Percentiles rank a stretch among this genome's conserved stretches.
Conservation (phyloP, 768 basidiomycete species). For the Cystobasidium tubakii region DNA sequence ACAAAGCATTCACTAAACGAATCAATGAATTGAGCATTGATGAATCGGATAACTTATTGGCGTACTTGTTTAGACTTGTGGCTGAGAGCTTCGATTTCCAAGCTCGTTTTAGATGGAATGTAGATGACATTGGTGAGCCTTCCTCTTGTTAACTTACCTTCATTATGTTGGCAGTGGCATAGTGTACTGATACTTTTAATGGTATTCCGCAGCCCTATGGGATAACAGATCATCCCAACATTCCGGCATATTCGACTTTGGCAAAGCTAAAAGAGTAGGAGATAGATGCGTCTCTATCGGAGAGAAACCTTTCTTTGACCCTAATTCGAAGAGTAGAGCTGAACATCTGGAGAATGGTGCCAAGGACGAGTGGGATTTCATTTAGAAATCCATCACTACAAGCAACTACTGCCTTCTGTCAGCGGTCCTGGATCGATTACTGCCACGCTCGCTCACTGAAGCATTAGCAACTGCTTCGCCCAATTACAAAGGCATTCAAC, state of each 20-base stretch:
- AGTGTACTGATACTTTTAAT: too few relatives aligned
- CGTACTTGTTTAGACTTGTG: slow-evolving; percentile 48
- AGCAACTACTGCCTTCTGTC: background rate
- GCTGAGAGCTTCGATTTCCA: slow-evolving; percentile 48
- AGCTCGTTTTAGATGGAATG: slow-evolving; percentile 44
- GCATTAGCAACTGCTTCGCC: too few relatives aligned
- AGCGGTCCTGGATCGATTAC: too few relatives aligned
- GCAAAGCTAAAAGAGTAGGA: slow-evolving; percentile 17
- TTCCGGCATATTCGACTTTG: slow-evolving; percentile 34
- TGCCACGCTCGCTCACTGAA: too few relatives aligned
- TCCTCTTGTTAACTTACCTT: background rate
- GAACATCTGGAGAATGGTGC: background rate
- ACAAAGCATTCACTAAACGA: slow-evolving; percentile 40
- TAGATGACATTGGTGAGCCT: slow-evolving; percentile 23
- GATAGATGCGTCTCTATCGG: slow-evolving; percentile 26
- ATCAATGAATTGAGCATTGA: slow-evolving; percentile 38
- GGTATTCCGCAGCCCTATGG: slow-evolving; percentile 11
- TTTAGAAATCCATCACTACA: background rate
- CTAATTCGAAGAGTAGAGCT: slow-evolving; percentile 12
- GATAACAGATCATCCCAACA: slow-evolving; percentile 33
- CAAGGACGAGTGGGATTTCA: background rate
- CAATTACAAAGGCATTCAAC: too few relatives aligned
- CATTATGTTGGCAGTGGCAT: too few relatives aligned
- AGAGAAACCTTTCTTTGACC: slow-evolving; percentile 31
- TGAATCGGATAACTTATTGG: slow-evolving; percentile 49